These are phyloP conservation scores for Rosa lucieae DNA, from an alignment of 306 rosid genomes.

Conservation along the genomic window DNA sequence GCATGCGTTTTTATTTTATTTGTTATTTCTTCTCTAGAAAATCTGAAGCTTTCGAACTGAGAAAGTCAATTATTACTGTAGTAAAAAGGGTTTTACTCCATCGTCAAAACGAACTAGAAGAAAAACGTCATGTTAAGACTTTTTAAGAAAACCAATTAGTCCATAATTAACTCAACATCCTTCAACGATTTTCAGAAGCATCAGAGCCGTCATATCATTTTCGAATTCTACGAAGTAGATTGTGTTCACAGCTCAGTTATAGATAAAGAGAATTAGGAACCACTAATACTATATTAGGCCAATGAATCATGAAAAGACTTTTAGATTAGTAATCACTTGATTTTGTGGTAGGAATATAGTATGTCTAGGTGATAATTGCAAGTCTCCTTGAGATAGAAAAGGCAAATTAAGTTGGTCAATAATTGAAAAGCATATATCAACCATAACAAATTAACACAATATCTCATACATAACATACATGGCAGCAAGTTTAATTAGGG, in stretches of 20 bases:
- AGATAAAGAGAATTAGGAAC: not conserved
- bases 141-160: not conserved
- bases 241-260: not conserved
- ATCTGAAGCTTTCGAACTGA: not conserved
- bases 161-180: not conserved
- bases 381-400: not conserved
- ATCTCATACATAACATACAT: not conserved
- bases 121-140: not conserved
- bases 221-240: not conserved
- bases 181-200: not conserved
- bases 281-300: not conserved
- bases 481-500: not conserved
- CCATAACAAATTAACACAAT: not conserved
- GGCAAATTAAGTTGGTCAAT: not conserved
- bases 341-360: not conserved
- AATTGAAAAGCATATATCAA: not conserved
- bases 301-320: not conserved
- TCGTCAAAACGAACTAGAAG: not conserved
- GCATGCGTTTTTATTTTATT: not conserved
- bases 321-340: not conserved
- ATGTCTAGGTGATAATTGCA: not conserved
- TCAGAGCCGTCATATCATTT: not conserved
- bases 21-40: not conserved
- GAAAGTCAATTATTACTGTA: not conserved
- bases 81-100: not conserved